phyloP scores from a whole-genome alignment of 768 basidiomycete species.

The Butyriboletus loyo region DNA sequence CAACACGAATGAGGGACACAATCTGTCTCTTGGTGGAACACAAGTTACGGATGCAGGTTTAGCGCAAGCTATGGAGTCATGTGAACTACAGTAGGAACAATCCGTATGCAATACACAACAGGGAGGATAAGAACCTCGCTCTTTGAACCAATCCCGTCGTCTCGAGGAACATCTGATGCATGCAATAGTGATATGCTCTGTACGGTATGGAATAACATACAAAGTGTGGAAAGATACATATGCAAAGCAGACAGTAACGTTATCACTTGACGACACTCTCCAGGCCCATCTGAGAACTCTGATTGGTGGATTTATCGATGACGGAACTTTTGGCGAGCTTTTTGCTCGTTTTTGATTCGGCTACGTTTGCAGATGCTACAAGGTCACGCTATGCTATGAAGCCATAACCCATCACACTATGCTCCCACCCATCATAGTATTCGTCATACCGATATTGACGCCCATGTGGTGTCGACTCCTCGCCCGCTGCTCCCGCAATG shows the following conservation, averaged over 20 bases:
- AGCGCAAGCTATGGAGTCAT: neutral
- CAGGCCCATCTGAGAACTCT: too few relatives aligned
- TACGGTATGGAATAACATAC: neutral
- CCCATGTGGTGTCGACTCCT: neutral
- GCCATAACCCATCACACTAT: neutral
- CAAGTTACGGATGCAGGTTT: neutral
- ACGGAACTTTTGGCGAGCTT: too few relatives aligned
- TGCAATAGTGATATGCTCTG: neutral
- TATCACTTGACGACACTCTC: too few relatives aligned
- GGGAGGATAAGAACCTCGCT: neutral
- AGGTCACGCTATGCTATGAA: neutral
- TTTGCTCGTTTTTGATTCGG: too few relatives aligned
- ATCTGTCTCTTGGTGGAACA: slow-evolving; percentile 4
- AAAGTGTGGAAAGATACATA: too few relatives aligned
- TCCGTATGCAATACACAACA: neutral
- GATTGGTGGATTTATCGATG: too few relatives aligned
- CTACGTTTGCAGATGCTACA: too few relatives aligned
- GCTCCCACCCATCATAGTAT: neutral
- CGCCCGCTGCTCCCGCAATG: slow-evolving; percentile 11
- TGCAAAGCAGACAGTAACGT: too few relatives aligned
- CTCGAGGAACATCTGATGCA: neutral
- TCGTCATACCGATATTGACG: neutral
- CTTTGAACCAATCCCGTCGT: neutral
- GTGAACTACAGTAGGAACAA: too few relatives aligned
- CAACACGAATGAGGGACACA: neutral